Evolutionary conservation across 345 rosid genomes (phyloP).

Genomic region (Camelina sativa): DNA sequence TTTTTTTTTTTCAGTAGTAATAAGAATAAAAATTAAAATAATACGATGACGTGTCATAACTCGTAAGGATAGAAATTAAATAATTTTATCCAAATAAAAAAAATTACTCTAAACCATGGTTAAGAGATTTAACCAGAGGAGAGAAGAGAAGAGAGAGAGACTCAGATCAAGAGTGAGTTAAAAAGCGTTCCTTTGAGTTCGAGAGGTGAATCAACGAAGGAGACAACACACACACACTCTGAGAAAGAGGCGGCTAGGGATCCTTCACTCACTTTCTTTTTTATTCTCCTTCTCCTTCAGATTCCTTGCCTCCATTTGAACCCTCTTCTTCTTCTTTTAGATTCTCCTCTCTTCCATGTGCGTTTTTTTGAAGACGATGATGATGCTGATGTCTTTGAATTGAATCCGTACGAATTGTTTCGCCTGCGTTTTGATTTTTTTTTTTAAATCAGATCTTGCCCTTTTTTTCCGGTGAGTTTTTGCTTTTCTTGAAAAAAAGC

Average conservation of each 20-base stretch:
- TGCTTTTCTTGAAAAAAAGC: neutral
- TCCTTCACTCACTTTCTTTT: slow-evolving; percentile 18
- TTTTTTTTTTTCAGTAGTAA: no score
- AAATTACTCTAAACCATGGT: slow-evolving; percentile 42
- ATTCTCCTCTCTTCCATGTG: slow-evolving; percentile 32
- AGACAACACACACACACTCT: slow-evolving; percentile 22
- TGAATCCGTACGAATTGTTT: slow-evolving; percentile 20
- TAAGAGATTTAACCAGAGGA: slow-evolving; percentile 42
- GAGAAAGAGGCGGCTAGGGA: slow-evolving; percentile 42
- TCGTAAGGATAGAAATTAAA: slow-evolving; percentile 13
- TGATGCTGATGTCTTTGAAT: slow-evolving; percentile 9
- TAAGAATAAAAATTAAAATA: slow-evolving; percentile 12
- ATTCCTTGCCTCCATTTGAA: slow-evolving; percentile 36
- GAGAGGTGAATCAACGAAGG: slow-evolving; percentile 34
- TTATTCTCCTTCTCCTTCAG: neutral
- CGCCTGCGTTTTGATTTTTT: slow-evolving; percentile 18
- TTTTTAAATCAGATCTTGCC: slow-evolving; percentile 20
- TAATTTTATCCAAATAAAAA: slow-evolving; percentile 6
- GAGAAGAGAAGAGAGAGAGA: neutral
- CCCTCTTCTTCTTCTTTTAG: neutral
- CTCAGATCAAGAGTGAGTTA: slow-evolving; percentile 43
- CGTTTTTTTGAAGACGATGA: slow-evolving; percentile 21
- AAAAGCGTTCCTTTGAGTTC: slow-evolving; percentile 33
- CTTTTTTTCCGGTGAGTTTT: slow-evolving; percentile 35
- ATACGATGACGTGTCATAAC: slow-evolving; percentile 32